Conservation (phyloP, 2,329 filamentous ascomycete genomes). For the Dothiorella sarmentorum region DNA sequence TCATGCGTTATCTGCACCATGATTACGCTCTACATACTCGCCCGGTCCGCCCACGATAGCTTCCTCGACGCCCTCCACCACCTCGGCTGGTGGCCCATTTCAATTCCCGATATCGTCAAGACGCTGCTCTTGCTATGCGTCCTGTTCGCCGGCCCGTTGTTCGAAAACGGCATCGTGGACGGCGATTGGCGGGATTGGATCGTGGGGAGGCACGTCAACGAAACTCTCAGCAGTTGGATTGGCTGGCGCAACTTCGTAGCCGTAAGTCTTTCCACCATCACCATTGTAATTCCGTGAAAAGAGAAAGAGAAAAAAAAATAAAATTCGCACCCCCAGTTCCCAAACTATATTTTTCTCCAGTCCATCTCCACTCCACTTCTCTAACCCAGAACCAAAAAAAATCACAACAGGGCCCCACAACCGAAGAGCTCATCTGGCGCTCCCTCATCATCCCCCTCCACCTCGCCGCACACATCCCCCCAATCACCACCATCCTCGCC, state of each 20-base stretch:
- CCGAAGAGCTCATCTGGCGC: constrained; percentile 92
- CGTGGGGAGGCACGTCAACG: constrained; percentile 52
- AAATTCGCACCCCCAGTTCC: no score
- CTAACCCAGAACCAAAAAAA: neutral
- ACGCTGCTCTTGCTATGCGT: constrained; percentile 69
- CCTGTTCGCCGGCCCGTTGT: constrained; percentile 81
- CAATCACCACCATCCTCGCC: constrained; percentile 65
- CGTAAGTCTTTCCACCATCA: constrained; percentile 50
- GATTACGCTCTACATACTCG: constrained; percentile 65
- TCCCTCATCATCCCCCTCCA: constrained; percentile 81
- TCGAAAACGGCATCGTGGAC: constrained; percentile 72
- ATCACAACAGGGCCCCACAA: constrained; percentile 63
- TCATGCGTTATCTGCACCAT: constrained; percentile 68
- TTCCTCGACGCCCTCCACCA: constrained; percentile 57
- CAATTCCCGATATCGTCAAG: constrained; percentile 60
- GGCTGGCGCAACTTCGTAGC: constrained; percentile 84
- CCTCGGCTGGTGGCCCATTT: constrained; percentile 79
- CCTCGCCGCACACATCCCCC: constrained; percentile 58
- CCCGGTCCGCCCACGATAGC: constrained; percentile 50
- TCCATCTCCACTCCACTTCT: neutral
- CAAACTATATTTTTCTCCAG: no score
- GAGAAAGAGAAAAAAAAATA: no score
- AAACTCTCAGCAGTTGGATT: constrained; percentile 68
- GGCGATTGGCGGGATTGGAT: constrained; percentile 65
- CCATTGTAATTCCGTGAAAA: neutral